Evolutionary conservation across 805 yeast genomes (phyloP).

Genomic region (Wickerhamiella cacticola): DNA sequence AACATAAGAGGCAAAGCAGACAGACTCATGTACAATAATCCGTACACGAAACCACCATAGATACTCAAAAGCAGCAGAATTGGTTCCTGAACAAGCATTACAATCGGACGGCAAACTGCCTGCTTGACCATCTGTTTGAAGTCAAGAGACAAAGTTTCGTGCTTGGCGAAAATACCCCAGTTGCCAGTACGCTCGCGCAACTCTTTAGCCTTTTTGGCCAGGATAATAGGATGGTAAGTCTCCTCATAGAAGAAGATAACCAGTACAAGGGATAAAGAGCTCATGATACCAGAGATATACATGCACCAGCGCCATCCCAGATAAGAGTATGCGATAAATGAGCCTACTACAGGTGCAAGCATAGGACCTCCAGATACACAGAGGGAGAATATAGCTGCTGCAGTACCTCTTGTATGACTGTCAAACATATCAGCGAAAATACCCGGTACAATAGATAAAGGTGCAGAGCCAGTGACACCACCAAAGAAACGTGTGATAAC

Average conservation of each 20-base stretch:
- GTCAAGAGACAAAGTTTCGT: slow-evolving; percentile 33
- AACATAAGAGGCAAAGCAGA: slow-evolving; percentile 33
- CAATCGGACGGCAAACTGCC: slow-evolving; percentile 24
- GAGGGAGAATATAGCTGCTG: slow-evolving; percentile 57
- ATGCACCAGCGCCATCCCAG: slow-evolving; percentile 80
- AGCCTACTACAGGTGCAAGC: slow-evolving; percentile 69
- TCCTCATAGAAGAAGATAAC: slow-evolving; percentile 44
- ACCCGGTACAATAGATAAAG: slow-evolving; percentile 78
- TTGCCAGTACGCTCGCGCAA: slow-evolving; percentile 60
- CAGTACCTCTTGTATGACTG: slow-evolving; percentile 57
- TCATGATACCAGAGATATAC: slow-evolving; percentile 57
- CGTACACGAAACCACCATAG: slow-evolving; percentile 33
- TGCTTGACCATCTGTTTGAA: slow-evolving; percentile 32
- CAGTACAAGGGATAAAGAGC: slow-evolving; percentile 33
- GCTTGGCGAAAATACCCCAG: slow-evolving; percentile 69
- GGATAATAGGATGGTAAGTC: slow-evolving; percentile 58
- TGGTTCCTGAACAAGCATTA: slow-evolving; percentile 31
- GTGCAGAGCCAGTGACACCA: slow-evolving; percentile 75
- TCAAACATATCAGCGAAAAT: slow-evolving; percentile 72
- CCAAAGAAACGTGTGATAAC: slow-evolving; percentile 62
- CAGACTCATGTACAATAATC: slow-evolving; percentile 32
- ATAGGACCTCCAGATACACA: slow-evolving; percentile 72
- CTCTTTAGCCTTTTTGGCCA: slow-evolving; percentile 48
- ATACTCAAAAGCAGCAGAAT: slow-evolving; percentile 30
- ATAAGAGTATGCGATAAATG: slow-evolving; percentile 46